Base-by-base conservation (phyloP, 306 rosid species). In the Medicago arabica region DNA sequence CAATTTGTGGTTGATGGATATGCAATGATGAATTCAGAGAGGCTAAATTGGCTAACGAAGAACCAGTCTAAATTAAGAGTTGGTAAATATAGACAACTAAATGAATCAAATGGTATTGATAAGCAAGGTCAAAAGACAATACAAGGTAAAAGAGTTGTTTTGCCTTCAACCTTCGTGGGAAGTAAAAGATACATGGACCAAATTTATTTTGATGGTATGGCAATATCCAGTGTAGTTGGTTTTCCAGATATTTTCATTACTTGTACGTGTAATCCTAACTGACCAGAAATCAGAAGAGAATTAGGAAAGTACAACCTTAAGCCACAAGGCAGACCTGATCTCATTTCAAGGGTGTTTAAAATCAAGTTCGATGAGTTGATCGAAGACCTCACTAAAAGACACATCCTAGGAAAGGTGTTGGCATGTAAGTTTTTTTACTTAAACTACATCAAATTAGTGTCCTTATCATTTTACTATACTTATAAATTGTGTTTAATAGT, bases 181-280 rank as follows among this genome's bases (percentile, higher is more conserved):
- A 17, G 59, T 6, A 13, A 2, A 0, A 1, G 74, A 9, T 69
- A 23, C 2, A 47, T 50, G 61, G 38, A 28, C 2, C 14, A 46
- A 11, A 5, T 38, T 0, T 68, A 46, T 6, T 43, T 34, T 17
- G 54, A 67, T 18, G 71, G 36, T 0, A 67, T 41, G 71, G 51
- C 54, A 0, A 41, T 67, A 0, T 68, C 21, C 2, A 9, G 40
- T 15, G 16, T 0, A 0, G 4, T 14, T 0, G 60, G 60, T 0
- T 69, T 14, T 14, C 74, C 61, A 44, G 50, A 46, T 40, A 6
- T 40, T 6, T 40, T 40, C 46, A 8, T 40, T 0, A 40, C 46
- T 7, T 67, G 44, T 2, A 49, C 60, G 7, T 23, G 74, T 9
- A 69, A 69, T 31, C 74, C 60, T 0, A 69, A 69, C 1, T 69